Percentiles rank a stretch among this genome's conserved stretches.
Conservation (phyloP, 2,329 filamentous ascomycete genomes). For the Pseudogymnoascus sp. region DNA sequence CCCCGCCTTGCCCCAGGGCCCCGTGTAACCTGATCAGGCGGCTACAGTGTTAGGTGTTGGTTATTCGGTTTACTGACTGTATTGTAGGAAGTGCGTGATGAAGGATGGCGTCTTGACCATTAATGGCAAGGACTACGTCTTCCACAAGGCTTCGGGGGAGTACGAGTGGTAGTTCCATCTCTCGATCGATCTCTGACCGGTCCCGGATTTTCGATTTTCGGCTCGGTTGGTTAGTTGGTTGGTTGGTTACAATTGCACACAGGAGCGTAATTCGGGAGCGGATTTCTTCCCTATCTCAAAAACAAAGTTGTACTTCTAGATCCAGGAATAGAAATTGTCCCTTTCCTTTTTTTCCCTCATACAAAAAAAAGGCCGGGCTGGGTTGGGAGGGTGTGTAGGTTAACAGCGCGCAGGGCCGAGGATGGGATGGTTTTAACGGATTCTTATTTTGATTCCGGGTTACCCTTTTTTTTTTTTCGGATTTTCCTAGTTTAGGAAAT, state of each 20-base stretch:
- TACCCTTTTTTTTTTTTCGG: not conserved
- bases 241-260: not conserved
- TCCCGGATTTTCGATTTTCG: not conserved
- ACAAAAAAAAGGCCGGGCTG: not conserved
- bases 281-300: not conserved
- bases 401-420: not conserved
- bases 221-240: not conserved
- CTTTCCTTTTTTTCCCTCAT: not conserved
- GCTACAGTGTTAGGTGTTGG: not conserved
- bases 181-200: not conserved
- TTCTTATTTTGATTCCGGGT: not conserved
- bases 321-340: not conserved
- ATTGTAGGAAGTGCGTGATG: conserved; percentile 82
- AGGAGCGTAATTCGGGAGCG: not conserved
- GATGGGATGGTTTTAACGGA: not conserved
- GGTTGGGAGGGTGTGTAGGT: not conserved
- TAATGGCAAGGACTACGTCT: conserved; percentile 92
- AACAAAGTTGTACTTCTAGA: conserved; percentile 4
- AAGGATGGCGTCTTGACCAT: conserved; percentile 95
- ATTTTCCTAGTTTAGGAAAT: not conserved
- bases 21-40: not conserved
- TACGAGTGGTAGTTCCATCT: conserved; percentile 75
- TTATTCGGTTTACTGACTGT: conserved; percentile 11
- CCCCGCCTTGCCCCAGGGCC: not conserved
- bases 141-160: conserved; percentile 94